phyloP scores from a whole-genome alignment of 2,329 filamentous ascomycete species.

The Penicillium hesseltinei region DNA sequence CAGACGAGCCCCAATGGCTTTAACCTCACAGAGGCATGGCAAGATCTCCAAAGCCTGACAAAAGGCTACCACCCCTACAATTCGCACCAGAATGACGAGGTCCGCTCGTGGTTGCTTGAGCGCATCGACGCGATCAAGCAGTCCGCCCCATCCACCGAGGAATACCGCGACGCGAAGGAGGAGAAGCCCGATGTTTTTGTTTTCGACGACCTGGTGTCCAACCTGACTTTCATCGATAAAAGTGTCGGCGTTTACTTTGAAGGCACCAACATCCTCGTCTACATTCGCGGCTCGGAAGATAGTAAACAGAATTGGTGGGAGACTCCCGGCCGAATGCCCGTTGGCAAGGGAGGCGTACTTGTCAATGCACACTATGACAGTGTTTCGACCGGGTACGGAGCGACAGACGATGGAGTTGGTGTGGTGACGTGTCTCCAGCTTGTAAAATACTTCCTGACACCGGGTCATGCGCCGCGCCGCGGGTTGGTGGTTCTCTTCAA shows the following conservation, averaged over 20 bases:
- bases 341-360: constrained; percentile 72
- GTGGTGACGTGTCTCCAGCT: constrained; percentile 84
- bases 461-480: constrained; percentile 68
- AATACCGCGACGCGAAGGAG: constrained; percentile 18
- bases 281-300: constrained; percentile 79
- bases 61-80: constrained; percentile 84
- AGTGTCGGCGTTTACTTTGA: constrained; percentile 74
- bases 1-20: constrained; percentile 60
- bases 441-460: constrained; percentile 77
- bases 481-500: constrained; percentile 86
- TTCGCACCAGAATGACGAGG: constrained; percentile 74
- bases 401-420: constrained; percentile 90
- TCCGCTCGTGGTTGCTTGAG: constrained; percentile 71
- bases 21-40: constrained; percentile 83
- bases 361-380: constrained; percentile 96
- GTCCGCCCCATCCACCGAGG: constrained; percentile 48
- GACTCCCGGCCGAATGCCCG: constrained; percentile 47
- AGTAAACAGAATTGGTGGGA: constrained; percentile 73
- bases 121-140: constrained; percentile 70
- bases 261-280: constrained; percentile 86
- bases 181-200: constrained; percentile 52
- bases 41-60: constrained; percentile 74
- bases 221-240: constrained; percentile 66
- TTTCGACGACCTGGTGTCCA: constrained; percentile 76
- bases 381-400: constrained; percentile 86